Evolutionary conservation across 2,329 filamentous ascomycete genomes (phyloP), one percentile per base, ranked within the genome.

Genomic region (Verticillium nubilum): DNA sequence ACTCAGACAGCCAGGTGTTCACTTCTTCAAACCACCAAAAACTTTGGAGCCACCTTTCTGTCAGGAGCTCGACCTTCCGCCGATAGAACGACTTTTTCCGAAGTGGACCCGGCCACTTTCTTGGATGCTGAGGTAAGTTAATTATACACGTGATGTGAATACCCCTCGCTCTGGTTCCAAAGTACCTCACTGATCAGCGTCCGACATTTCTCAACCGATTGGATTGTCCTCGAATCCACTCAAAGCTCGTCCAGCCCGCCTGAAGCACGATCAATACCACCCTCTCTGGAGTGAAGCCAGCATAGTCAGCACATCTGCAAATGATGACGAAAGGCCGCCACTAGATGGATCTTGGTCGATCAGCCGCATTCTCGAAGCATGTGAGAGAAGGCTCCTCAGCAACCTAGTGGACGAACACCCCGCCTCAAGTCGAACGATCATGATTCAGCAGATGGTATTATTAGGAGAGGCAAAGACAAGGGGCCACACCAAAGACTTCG

Each of bases 1-100:
- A 56, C 54, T 37, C 54, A 62, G 61, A 59, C 58, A 64, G 62
- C 62, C 62, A 64, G 62, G 62, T 64, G 62, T 64, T 64, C 62
- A 59, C 62, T 64, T 64, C 61, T 17, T 23, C 42, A 13, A n/a
- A 56, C 25, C 42, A 37, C 54, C 42, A 25, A 37, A 56, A 56
- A n/a, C 47, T 56, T 23, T 47, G 54, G 54, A 50, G 42, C 42
- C 42, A 50, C 42, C 19, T 47, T 50, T 19, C 17, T 23, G n/a
- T 23, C 19, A 50, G 42, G 42, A 50, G 19, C 42, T 19, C 23
- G 19, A 50, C n/a, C 42, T 50, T 50, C 42, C 42, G 42, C 19
- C 19, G 42, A 50, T 50, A 3, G n/a, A 50, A 50, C 42, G 42
- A 50, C 42, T 50, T 50, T 50, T 26, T n/a, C 42, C 42, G 42